Evolutionary conservation across 306 rosid species (phyloP), one percentile per base, ranked within the genome.

Genomic region (Alnus rubra): DNA sequence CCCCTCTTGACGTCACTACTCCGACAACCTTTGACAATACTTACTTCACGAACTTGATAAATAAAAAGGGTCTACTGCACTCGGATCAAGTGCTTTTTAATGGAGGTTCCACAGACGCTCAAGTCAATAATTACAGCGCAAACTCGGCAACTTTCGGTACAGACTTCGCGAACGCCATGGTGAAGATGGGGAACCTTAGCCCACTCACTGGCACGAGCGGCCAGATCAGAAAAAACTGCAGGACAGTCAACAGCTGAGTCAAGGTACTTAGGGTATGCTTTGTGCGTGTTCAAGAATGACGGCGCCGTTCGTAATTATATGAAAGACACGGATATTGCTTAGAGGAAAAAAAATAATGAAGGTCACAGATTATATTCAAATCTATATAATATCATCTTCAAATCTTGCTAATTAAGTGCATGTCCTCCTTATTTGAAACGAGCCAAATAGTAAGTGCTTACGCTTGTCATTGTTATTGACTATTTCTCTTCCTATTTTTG

Each of bases 131-230:
- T 4, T 52, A 52, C 7, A 52, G 19, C 19, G 0, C n/a, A 1
- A 52, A 52, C 56, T 52, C 56, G 7, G 19, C n/a, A 52, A 52
- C 18, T 13, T 52, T 52, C 56, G 1, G 5, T 3, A 52, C 56
- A 2, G 56, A 52, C 7, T 52, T 52, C 7, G 56, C n/a, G 19
- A 52, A 10, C 19, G 56, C 56, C 19, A 52, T 52, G 56, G 6
- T 52, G 6, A 52, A 52, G n/a, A 52, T 52, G 56, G 56, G 56
- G 2, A 52, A 52, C n/a, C 56, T 52, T 15, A 52, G 56, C n/a
- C 56, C 56, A 52, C 56, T 52, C 1, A 52, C 56, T 0, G 88
- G 85, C 63, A 51, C 83, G 3, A 37, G 19, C 14, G 85, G 88
- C 53, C 78, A 81, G 71, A 52, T 52, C 56, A 52, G 56, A 52